These are phyloP conservation scores for Aspergillus piperis DNA, from an alignment of 2,329 filamentous ascomycete genomes.

Conservation along the genomic window DNA sequence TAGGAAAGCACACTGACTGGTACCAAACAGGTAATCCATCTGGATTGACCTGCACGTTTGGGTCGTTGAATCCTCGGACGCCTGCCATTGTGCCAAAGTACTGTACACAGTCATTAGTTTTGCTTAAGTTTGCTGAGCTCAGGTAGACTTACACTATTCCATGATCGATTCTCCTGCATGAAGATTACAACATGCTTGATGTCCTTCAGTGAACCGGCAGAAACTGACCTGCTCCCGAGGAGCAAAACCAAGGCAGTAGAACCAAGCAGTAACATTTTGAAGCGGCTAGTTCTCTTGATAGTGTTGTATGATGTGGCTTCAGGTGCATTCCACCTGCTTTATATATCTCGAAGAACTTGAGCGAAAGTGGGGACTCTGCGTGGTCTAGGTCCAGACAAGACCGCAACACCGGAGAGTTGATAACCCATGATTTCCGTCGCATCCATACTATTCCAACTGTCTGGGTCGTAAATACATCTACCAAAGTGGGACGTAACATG, in stretches of 20 bases:
- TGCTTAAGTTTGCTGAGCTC: background rate
- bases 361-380: background rate
- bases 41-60: conserved; percentile 55
- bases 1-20: conserved; percentile 38
- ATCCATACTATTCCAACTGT: background rate
- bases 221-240: conserved; percentile 21
- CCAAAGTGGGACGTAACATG: background rate
- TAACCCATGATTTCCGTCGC: background rate
- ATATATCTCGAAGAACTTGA: background rate
- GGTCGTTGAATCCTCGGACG: conserved; percentile 58
- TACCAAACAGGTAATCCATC: conserved; percentile 50
- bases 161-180: conserved; percentile 56
- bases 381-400: background rate
- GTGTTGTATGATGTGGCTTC: background rate
- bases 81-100: conserved; percentile 60
- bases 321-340: background rate
- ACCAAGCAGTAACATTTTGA: conserved; percentile 3
- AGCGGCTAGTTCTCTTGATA: background rate
- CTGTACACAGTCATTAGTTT: conserved; percentile 30
- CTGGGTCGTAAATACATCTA: background rate
- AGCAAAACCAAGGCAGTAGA: conserved; percentile 18
- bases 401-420: background rate
- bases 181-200: conserved; percentile 61
- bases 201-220: conserved; percentile 49
- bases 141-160: conserved; percentile 35